These are phyloP conservation scores for Psidium guajava DNA, from an alignment of 345 rosid species.

Conservation along the genomic window DNA sequence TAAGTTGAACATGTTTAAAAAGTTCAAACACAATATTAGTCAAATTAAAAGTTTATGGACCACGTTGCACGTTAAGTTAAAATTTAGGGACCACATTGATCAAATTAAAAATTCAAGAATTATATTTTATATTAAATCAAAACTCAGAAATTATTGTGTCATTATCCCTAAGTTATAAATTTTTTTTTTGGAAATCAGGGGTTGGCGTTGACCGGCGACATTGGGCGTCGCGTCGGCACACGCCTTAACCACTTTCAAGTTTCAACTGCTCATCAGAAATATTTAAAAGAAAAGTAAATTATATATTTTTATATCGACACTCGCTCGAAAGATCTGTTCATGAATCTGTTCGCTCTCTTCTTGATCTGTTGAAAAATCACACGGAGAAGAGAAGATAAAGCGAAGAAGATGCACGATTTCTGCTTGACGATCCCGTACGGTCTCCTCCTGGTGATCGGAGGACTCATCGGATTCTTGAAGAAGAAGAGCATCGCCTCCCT, in stretches of 20 bases:
- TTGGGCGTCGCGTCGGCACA: neutral
- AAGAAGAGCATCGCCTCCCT: constrained; percentile 75
- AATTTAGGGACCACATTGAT: too few species aligned
- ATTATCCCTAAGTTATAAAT: too few species aligned
- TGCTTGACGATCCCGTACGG: constrained; percentile 98
- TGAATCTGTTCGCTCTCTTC: neutral
- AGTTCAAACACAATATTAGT: too few species aligned
- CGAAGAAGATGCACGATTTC: constrained; percentile 78
- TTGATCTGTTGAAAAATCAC: neutral
- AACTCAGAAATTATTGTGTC: too few species aligned
- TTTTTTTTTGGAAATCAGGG: neutral
- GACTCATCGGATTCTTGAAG: constrained; percentile 59
- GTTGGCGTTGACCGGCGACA: neutral
- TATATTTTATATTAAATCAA: too few species aligned
- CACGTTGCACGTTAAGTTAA: too few species aligned
- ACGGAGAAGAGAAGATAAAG: neutral
- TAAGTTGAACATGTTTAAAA: too few species aligned
- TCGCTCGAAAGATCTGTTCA: neutral
- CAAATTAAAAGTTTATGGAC: too few species aligned
- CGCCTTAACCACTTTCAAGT: neutral
- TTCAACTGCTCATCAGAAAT: neutral
- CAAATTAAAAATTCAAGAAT: too few species aligned
- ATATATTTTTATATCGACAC: neutral
- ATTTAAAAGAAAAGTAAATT: neutral
- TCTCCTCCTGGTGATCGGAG: constrained; percentile 70